Evolutionary conservation across 2,329 filamentous ascomycete genomes (phyloP).

Genomic region (Herpotrichia juniperi): DNA sequence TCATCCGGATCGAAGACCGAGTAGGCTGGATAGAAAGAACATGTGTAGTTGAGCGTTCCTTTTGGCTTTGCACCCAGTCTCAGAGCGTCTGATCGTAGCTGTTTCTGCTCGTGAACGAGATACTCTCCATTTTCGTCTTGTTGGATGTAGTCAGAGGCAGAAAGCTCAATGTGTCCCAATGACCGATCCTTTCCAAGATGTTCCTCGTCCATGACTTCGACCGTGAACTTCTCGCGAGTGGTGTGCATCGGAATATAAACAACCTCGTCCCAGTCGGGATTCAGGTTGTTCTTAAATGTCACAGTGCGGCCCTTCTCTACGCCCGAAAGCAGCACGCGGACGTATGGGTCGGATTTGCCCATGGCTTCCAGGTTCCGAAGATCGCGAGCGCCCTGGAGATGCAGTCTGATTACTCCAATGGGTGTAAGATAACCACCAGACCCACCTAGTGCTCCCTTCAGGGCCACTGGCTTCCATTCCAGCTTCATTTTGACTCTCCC

Average conservation of each 20-base stretch:
- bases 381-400: slow-evolving; percentile 82
- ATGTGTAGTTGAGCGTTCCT: slow-evolving; percentile 81
- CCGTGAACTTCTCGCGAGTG: slow-evolving; percentile 76
- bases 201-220: slow-evolving; percentile 98
- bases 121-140: slow-evolving; percentile 84
- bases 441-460: slow-evolving; percentile 76
- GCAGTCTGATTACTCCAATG: slow-evolving; percentile 92
- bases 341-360: slow-evolving; percentile 97
- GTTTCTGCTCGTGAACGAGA: slow-evolving; percentile 77
- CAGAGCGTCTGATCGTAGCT: slow-evolving; percentile 69
- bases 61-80: slow-evolving; percentile 76
- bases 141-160: slow-evolving; percentile 76
- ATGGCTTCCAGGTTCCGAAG: slow-evolving; percentile 93
- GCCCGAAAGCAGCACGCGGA: slow-evolving; percentile 84
- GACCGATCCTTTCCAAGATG: slow-evolving; percentile 89
- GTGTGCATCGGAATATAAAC: slow-evolving; percentile 92
- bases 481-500: slow-evolving; percentile 89
- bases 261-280: slow-evolving; percentile 95
- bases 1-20: slow-evolving; percentile 90
- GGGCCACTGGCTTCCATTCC: slow-evolving; percentile 93
- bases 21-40: slow-evolving; percentile 87
- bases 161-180: slow-evolving; percentile 79
- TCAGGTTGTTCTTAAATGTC: slow-evolving; percentile 93
- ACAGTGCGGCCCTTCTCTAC: slow-evolving; percentile 91
- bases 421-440: slow-evolving; percentile 91